Conservation (phyloP, 2,329 filamentous ascomycete genomes). For the Fusarium chuoi region DNA sequence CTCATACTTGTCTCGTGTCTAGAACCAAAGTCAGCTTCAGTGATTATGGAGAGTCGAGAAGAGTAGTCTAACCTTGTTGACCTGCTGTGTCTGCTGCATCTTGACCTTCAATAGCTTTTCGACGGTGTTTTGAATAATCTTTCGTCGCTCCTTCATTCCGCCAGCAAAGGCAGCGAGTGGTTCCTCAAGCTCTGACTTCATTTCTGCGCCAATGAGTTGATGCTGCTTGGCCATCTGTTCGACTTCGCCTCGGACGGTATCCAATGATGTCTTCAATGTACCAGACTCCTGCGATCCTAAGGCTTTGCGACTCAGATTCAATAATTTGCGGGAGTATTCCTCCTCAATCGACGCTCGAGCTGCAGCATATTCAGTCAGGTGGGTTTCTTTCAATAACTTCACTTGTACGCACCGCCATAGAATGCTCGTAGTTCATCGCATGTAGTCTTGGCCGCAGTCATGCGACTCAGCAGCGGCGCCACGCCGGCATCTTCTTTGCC, state of each 20-base stretch:
- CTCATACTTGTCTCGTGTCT: conserved; percentile 93
- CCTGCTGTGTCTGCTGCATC: conserved; percentile 86
- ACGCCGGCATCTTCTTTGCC: conserved; percentile 98
- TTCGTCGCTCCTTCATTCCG: conserved; percentile 94
- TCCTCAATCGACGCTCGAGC: conserved; percentile 95
- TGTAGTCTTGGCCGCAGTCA: conserved; percentile 93
- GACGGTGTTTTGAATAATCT: conserved; percentile 93
- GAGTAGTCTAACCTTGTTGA: conserved; percentile 79
- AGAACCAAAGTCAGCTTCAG: conserved; percentile 15
- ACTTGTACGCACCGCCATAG: conserved; percentile 73
- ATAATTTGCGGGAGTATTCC: conserved; percentile 90
- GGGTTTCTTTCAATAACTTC: not conserved
- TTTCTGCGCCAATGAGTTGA: conserved; percentile 87
- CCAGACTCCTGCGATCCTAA: conserved; percentile 89
- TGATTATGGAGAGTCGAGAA: not conserved
- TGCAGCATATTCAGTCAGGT: conserved; percentile 46
- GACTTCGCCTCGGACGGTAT: conserved; percentile 87
- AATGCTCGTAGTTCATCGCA: conserved; percentile 94
- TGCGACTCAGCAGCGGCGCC: conserved; percentile 87
- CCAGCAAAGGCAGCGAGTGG: conserved; percentile 91
- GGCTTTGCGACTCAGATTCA: conserved; percentile 86
- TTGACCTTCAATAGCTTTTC: conserved; percentile 96
- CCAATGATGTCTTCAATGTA: conserved; percentile 83
- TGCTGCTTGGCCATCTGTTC: conserved; percentile 96
- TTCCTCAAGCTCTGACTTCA: conserved; percentile 96